A percentile compares a stretch with the other conserved stretches of the same genome.
phyloP scores from a whole-genome alignment of 306 rosid species.

The Cercis canadensis region DNA sequence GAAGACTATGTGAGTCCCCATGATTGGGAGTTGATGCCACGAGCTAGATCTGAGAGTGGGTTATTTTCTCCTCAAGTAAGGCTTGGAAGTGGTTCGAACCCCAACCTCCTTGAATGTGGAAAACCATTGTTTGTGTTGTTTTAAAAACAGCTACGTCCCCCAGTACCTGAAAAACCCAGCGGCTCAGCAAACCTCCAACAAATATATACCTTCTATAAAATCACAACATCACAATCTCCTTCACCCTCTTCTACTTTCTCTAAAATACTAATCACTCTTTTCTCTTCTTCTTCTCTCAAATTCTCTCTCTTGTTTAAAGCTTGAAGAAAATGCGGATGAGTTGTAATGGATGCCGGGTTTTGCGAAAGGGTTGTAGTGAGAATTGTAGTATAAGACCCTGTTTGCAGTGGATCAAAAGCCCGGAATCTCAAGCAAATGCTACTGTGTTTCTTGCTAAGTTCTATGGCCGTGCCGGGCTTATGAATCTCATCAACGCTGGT shows the following conservation, averaged over 20 bases:
- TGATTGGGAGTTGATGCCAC: conserved; percentile 35
- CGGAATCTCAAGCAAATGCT: conserved; percentile 90
- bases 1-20: conserved; percentile 26
- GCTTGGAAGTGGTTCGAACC: conserved; percentile 34
- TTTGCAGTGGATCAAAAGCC: conserved; percentile 82
- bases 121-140: conserved; percentile 53
- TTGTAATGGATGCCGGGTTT: conserved; percentile 89
- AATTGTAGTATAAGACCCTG: conserved; percentile 92
- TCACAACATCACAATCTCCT: not conserved
- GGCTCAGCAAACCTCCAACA: conserved; percentile 41
- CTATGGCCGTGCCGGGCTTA: conserved; percentile 97
- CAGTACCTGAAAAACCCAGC: conserved; percentile 55
- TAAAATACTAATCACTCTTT: conserved; percentile 35
- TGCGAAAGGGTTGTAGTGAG: conserved; percentile 90
- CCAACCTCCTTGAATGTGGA: conserved; percentile 58
- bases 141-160: conserved; percentile 61
- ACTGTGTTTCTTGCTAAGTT: conserved; percentile 95
- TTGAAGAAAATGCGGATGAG: conserved; percentile 79
- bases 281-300: not conserved
- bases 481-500: conserved; percentile 87
- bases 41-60: conserved; percentile 28
- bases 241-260: not conserved
- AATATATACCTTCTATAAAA: conserved; percentile 29
- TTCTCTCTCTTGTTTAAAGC: not conserved
- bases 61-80: not conserved